These are phyloP conservation scores for Hypoxylon sp. DNA, from an alignment of 2,329 filamentous ascomycete species.

Conservation along the genomic window DNA sequence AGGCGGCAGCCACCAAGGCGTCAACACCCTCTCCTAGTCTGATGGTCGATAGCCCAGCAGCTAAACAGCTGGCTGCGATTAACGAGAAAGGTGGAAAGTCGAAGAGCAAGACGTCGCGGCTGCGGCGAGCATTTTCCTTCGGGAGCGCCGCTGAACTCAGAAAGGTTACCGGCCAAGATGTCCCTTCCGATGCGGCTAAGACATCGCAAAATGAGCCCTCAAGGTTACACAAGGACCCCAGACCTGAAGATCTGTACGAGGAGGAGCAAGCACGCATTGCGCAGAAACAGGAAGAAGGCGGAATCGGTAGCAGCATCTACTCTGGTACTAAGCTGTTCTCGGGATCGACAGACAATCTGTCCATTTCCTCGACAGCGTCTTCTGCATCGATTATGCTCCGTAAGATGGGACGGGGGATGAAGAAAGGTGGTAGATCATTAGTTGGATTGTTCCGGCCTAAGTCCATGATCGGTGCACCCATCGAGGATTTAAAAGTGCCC, in stretches of 20 bases:
- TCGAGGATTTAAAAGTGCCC: conserved; percentile 75
- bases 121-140: conserved; percentile 95
- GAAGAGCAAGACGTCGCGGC: conserved; percentile 87
- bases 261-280: conserved; percentile 93
- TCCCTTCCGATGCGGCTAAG: conserved; percentile 50
- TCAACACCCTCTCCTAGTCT: conserved; percentile 50
- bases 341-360: conserved; percentile 94
- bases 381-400: conserved; percentile 94
- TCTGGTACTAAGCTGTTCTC: conserved; percentile 87
- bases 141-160: conserved; percentile 93
- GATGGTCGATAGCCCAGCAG: conserved; percentile 76
- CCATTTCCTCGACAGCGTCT: conserved; percentile 89
- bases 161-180: conserved; percentile 77
- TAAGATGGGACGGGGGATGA: conserved; percentile 99
- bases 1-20: conserved; percentile 54
- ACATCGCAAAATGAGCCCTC: conserved; percentile 60
- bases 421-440: conserved; percentile 90
- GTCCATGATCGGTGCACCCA: conserved; percentile 84
- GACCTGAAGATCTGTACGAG: conserved; percentile 76
- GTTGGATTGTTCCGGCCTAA: conserved; percentile 96
- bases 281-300: conserved; percentile 90
- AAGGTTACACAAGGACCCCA: conserved; percentile 77
- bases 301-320: conserved; percentile 94
- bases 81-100: conserved; percentile 83
- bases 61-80: conserved; percentile 87